These are phyloP conservation scores for Russula foetens DNA, from an alignment of 768 basidiomycete genomes.

Conservation along the genomic window DNA sequence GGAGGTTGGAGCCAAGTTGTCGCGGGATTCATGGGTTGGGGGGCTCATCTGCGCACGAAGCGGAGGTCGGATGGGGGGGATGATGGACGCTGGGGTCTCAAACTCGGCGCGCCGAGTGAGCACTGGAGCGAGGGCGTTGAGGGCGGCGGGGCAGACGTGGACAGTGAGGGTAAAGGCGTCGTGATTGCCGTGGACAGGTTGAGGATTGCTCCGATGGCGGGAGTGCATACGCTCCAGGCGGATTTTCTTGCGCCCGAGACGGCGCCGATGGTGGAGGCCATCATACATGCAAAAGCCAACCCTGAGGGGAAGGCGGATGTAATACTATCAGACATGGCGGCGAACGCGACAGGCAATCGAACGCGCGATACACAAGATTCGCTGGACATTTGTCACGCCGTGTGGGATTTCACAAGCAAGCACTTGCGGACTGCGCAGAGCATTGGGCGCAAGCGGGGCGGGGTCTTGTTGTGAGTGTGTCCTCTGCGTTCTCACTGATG, in stretches of 20 bases:
- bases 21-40: constrained; percentile 51
- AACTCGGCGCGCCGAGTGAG: neutral
- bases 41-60: constrained; percentile 3
- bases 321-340: constrained; percentile 87
- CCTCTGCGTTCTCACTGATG: constrained; percentile 7
- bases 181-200: constrained; percentile 81
- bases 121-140: neutral
- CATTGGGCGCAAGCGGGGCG: constrained; percentile 36
- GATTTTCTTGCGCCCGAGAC: constrained; percentile 65
- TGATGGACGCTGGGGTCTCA: constrained; percentile 8
- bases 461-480: constrained; percentile 48
- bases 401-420: constrained; percentile 54
- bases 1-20: constrained; percentile 94
- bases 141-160: neutral
- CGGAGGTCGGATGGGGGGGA: neutral
- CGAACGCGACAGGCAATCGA: constrained; percentile 68
- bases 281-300: constrained; percentile 28
- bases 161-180: constrained; percentile 31
- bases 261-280: constrained; percentile 34
- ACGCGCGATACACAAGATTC: constrained; percentile 57
- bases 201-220: constrained; percentile 58
- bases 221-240: constrained; percentile 64
- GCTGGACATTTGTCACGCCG: constrained; percentile 67
- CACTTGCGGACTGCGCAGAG: constrained; percentile 43
- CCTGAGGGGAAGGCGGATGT: constrained; percentile 54